phyloP scores from a whole-genome alignment of 2,329 filamentous ascomycete genomes.

The Dactylellina cionopaga region DNA sequence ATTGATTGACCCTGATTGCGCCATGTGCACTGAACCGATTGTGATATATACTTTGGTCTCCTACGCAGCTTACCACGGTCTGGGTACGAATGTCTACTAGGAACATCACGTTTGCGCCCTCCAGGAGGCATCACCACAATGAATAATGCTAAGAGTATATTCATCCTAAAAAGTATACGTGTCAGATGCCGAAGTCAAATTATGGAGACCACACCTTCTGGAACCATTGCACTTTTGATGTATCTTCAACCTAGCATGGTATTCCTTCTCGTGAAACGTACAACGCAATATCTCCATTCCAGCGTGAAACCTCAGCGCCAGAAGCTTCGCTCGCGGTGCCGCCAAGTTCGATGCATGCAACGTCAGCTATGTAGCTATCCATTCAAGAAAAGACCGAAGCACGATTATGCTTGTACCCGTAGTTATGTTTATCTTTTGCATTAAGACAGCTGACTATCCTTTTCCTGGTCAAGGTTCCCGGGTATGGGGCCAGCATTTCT shows the following conservation, averaged over 20 bases:
- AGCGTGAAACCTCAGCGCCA: not conserved
- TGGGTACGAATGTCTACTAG: too few species aligned
- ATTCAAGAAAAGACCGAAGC: not conserved
- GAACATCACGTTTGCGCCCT: too few species aligned
- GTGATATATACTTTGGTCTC: too few species aligned
- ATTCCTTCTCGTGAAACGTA: slow-evolving; percentile 31
- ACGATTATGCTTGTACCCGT: not conserved
- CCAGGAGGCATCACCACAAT: too few species aligned
- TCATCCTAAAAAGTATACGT: too few species aligned
- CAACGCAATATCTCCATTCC: slow-evolving; percentile 34
- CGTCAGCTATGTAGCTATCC: slow-evolving; percentile 36
- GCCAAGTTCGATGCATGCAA: slow-evolving; percentile 29
- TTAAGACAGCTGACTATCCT: slow-evolving; percentile 6
- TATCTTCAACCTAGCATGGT: not conserved
- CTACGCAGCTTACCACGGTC: too few species aligned
- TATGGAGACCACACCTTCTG: too few species aligned
- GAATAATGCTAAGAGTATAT: too few species aligned
- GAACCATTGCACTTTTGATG: not conserved
- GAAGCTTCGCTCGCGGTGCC: too few species aligned
- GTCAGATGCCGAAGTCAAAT: too few species aligned
- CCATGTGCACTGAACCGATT: too few species aligned
- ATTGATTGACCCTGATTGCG: too few species aligned
- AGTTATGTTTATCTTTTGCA: not conserved
- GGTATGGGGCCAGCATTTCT: slow-evolving; percentile 29
- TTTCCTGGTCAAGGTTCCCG: slow-evolving; percentile 2